Evolutionary conservation across 75 land plant genomes (phyloP).

Genomic region (Pinus albicaulis): DNA sequence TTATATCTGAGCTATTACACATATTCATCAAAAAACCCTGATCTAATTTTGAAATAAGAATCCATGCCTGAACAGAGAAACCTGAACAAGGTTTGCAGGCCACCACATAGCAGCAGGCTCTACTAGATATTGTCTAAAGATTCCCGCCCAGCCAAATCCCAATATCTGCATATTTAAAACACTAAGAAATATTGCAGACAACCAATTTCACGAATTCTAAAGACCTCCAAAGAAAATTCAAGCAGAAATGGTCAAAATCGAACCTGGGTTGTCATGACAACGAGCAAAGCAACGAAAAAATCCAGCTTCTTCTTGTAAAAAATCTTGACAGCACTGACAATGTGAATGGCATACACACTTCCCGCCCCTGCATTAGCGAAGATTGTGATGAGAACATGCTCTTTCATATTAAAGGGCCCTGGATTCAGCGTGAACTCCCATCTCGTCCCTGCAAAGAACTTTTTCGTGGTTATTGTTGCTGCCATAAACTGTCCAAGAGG

Average conservation of each 20-base stretch:
- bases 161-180: constrained; percentile 35
- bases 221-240: neutral
- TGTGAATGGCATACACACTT: constrained; percentile 28
- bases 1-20: too few relatives aligned
- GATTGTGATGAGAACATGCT: constrained; percentile 47
- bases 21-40: too few relatives aligned
- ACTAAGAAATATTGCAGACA: neutral
- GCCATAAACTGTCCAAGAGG: constrained; percentile 72
- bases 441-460: neutral
- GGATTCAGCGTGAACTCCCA: constrained; percentile 34
- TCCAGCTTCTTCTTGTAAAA: constrained; percentile 24
- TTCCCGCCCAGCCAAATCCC: constrained; percentile 82
- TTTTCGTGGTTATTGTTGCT: constrained; percentile 24
- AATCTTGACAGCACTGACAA: constrained; percentile 25
- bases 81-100: constrained; percentile 76
- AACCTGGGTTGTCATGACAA: constrained; percentile 41
- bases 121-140: constrained; percentile 58
- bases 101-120: constrained; percentile 83
- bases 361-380: constrained; percentile 47
- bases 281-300: constrained; percentile 17
- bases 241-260: neutral
- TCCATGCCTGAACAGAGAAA: constrained; percentile 61
- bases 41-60: too few relatives aligned
- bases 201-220: neutral
- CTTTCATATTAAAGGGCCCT: constrained; percentile 48